A percentile compares a stretch with the other conserved stretches of the same genome.
phyloP scores from a whole-genome alignment of 2,329 filamentous ascomycete genomes.

The Xylaria sp. region DNA sequence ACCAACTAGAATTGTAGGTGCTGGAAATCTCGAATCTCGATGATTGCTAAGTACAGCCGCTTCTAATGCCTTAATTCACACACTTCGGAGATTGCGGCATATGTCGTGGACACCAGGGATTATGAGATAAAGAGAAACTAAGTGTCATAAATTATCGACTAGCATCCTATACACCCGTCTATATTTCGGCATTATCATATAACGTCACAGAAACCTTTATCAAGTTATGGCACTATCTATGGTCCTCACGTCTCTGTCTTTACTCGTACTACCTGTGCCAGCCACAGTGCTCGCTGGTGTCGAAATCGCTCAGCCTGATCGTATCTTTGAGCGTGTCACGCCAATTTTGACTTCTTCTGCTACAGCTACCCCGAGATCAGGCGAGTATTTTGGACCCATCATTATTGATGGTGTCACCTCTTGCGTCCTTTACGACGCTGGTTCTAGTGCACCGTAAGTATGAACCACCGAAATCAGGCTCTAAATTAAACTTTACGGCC shows the following conservation, averaged over 20 bases:
- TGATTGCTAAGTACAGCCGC: neutral
- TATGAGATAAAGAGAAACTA: neutral
- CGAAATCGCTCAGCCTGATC: neutral
- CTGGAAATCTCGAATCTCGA: neutral
- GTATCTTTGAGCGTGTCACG: neutral
- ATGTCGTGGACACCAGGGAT: neutral
- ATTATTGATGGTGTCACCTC: neutral
- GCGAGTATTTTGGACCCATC: neutral
- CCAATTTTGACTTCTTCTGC: neutral
- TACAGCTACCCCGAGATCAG: neutral
- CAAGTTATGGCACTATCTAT: neutral
- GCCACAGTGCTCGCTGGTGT: neutral
- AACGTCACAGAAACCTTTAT: neutral
- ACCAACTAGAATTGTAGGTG: neutral
- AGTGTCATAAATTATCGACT: neutral
- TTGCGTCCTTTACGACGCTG: neutral
- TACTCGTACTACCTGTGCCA: neutral
- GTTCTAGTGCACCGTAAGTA: neutral
- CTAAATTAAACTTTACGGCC: neutral
- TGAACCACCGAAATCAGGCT: neutral
- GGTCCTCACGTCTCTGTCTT: neutral
- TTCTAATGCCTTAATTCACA: neutral
- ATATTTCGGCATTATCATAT: neutral
- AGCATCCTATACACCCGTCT: neutral
- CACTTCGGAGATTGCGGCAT: neutral